phyloP scores from a whole-genome alignment of 2,329 filamentous ascomycete genomes.

The Aspergillus sp. region DNA sequence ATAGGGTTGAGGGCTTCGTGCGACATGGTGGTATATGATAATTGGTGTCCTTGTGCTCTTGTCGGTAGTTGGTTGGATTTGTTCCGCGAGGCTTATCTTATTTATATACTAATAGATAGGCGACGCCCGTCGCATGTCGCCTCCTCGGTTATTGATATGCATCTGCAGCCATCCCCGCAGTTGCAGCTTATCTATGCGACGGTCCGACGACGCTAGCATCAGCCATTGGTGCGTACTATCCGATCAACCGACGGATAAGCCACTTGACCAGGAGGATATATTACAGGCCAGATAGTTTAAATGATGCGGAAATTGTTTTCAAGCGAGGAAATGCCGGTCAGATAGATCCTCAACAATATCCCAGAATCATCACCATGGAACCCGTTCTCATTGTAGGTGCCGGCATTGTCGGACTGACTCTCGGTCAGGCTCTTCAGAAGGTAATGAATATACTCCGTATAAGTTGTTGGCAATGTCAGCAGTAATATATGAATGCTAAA shows the following conservation, averaged over 20 bases:
- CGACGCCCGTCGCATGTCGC: neutral
- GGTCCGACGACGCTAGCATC: conserved; percentile 6
- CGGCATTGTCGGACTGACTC: conserved; percentile 29
- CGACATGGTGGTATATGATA: neutral
- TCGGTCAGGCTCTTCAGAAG: conserved; percentile 27
- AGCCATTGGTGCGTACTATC: neutral
- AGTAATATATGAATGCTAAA: neutral
- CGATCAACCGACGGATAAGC: neutral
- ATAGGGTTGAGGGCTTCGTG: conserved; percentile 54
- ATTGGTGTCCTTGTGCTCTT: neutral
- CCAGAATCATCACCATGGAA: conserved; percentile 15
- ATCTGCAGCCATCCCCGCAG: conserved; percentile 18
- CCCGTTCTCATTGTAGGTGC: conserved; percentile 31
- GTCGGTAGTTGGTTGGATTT: neutral
- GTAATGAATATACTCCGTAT: neutral
- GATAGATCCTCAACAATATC: neutral
- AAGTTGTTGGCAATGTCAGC: neutral
- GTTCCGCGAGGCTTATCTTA: neutral
- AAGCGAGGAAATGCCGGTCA: neutral
- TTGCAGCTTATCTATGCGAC: conserved; percentile 30
- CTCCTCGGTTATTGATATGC: neutral
- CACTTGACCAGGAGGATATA: too few species aligned
- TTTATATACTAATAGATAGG: too few species aligned
- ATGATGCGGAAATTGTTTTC: too few species aligned
- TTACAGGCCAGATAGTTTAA: too few species aligned